Evolutionary conservation across 176 grass and related monocot genomes (phyloP).

Genomic region (Thinopyrum elongatum): DNA sequence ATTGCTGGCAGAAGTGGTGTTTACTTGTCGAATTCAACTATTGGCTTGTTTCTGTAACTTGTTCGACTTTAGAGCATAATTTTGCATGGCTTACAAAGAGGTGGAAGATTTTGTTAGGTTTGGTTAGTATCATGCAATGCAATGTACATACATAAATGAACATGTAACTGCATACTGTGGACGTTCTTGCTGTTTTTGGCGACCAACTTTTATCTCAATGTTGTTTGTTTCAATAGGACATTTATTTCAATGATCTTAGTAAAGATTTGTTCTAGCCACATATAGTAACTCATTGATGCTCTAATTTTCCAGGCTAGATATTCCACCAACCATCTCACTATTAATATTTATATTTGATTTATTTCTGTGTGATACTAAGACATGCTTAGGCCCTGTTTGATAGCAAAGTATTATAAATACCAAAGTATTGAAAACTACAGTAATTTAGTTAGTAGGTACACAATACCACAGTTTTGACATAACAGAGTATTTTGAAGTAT

Average conservation of each 20-base stretch:
- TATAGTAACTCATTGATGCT: background rate
- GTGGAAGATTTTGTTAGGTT: background rate
- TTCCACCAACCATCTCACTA: background rate
- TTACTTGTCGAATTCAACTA: background rate
- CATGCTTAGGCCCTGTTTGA: no score
- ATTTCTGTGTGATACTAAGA: background rate
- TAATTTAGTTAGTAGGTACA: no score
- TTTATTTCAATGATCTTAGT: no score
- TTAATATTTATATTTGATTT: conserved; percentile 13
- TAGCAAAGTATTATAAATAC: no score
- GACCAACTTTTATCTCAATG: no score
- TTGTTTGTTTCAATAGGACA: no score
- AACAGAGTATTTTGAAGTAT: no score
- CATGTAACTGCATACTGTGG: no score
- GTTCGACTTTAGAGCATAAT: background rate
- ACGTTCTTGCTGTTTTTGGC: no score
- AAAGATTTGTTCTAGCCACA: no score
- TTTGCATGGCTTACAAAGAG: background rate
- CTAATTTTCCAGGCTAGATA: background rate
- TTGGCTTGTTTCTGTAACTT: background rate
- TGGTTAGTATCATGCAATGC: background rate
- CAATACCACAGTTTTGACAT: no score
- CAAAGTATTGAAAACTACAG: no score
- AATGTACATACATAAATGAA: background rate
- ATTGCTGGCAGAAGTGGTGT: background rate